phyloP scores from a whole-genome alignment of 257 asterid genomes.

The Primulina huaijiensis region DNA sequence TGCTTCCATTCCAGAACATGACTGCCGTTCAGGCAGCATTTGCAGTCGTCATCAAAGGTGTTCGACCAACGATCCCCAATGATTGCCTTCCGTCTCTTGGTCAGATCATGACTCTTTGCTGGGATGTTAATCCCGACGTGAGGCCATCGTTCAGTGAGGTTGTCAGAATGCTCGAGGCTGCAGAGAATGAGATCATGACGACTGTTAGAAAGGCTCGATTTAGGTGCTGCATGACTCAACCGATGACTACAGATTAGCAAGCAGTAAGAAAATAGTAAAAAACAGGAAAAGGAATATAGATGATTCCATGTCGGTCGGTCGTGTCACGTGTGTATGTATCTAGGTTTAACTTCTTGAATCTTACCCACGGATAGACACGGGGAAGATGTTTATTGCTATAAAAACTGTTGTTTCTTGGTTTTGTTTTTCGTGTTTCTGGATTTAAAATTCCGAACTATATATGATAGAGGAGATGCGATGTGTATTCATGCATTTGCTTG shows the following conservation, averaged over 20 bases:
- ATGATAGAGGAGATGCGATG: not conserved
- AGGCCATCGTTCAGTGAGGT: constrained; percentile 60
- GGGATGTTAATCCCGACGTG: constrained; percentile 58
- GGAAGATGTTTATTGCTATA: constrained; percentile 29
- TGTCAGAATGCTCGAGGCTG: constrained; percentile 62
- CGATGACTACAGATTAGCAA: constrained; percentile 57
- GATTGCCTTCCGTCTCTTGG: constrained; percentile 57
- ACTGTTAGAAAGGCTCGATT: constrained; percentile 68
- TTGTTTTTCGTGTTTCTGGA: constrained; percentile 26
- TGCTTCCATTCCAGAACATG: constrained; percentile 66
- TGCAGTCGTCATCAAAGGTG: constrained; percentile 66
- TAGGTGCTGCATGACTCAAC: constrained; percentile 70
- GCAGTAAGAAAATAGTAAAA: constrained; percentile 30
- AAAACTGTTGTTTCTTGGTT: constrained; percentile 52
- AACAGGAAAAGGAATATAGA: constrained; percentile 28
- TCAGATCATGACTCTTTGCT: constrained; percentile 63
- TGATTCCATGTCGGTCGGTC: constrained; percentile 20
- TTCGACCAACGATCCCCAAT: constrained; percentile 54
- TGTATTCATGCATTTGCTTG: not conserved
- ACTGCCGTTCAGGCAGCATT: constrained; percentile 70
- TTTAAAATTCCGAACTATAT: constrained; percentile 20
- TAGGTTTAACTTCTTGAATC: constrained; percentile 43
- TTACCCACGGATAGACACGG: constrained; percentile 41
- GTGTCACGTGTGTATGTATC: constrained; percentile 44
- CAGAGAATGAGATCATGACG: constrained; percentile 62